phyloP scores from a whole-genome alignment of 1,139 yeast species.

The Saccharomycopsis hybrid region DNA sequence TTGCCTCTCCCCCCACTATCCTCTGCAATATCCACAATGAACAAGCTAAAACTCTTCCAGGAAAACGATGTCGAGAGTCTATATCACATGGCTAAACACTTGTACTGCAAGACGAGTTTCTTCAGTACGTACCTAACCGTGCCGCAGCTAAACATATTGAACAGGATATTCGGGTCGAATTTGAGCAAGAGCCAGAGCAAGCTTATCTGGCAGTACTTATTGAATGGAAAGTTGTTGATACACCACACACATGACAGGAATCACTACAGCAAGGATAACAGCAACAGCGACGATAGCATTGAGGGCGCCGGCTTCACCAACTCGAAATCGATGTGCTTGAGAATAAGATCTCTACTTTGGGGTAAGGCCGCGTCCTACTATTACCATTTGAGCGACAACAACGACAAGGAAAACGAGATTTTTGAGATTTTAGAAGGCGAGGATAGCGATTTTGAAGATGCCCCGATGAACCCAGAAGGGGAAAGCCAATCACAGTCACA shows the following conservation, averaged over 20 bases:
- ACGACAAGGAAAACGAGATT: slow-evolving; percentile 23
- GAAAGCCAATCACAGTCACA: neutral
- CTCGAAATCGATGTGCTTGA: slow-evolving; percentile 50
- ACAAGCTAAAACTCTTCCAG: slow-evolving; percentile 18
- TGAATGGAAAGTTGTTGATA: slow-evolving; percentile 15
- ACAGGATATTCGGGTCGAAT: slow-evolving; percentile 9
- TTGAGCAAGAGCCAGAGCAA: slow-evolving; percentile 9
- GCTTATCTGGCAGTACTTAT: slow-evolving; percentile 14
- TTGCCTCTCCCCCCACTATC: too few species aligned
- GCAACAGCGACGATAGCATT: neutral
- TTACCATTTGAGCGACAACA: slow-evolving; percentile 28
- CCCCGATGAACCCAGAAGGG: slow-evolving; percentile 14
- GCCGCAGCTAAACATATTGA: slow-evolving; percentile 12
- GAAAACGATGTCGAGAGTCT: slow-evolving; percentile 20
- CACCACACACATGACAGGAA: slow-evolving; percentile 1
- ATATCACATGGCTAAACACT: slow-evolving; percentile 16
- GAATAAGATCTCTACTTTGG: slow-evolving; percentile 63
- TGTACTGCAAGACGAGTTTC: slow-evolving; percentile 14
- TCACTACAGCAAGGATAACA: neutral
- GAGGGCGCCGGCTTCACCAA: slow-evolving; percentile 30
- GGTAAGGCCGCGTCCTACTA: slow-evolving; percentile 63
- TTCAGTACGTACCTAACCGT: slow-evolving; percentile 17
- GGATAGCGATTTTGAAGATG: slow-evolving; percentile 26
- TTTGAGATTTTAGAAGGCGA: slow-evolving; percentile 26
- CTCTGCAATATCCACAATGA: slow-evolving; percentile 9